Percentiles rank a stretch among this genome's conserved stretches.
Conservation (phyloP, 768 basidiomycete genomes). For the Lactifluus pinguis region DNA sequence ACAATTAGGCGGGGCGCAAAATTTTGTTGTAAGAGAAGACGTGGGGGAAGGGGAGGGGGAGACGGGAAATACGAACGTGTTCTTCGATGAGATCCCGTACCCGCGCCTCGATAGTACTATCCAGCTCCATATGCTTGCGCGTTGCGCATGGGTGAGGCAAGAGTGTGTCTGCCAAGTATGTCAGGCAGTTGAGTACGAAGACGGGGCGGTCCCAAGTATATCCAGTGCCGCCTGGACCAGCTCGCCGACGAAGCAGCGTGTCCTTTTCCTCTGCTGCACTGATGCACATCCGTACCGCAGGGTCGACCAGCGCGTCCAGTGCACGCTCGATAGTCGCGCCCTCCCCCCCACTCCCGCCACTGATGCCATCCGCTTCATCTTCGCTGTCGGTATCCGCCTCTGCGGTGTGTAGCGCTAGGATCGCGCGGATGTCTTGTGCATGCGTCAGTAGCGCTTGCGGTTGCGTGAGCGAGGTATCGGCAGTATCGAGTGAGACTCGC, state of each 20-base stretch:
- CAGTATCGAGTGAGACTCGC: too few relatives aligned
- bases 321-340: constrained; percentile 52
- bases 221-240: background rate
- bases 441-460: too few relatives aligned
- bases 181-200: constrained; percentile 80
- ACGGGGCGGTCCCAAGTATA: constrained; percentile 68
- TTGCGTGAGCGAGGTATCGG: too few relatives aligned
- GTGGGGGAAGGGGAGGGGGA: too few relatives aligned
- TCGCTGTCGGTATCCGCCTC: constrained; percentile 13
- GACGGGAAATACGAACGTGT: constrained; percentile 52
- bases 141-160: constrained; percentile 60
- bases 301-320: constrained; percentile 78
- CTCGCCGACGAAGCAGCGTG: constrained; percentile 46
- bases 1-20: background rate
- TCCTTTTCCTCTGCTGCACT: constrained; percentile 59
- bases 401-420: too few relatives aligned
- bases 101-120: constrained; percentile 49
- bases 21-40: constrained; percentile 6
- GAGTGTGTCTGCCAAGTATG: constrained; percentile 68
- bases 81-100: constrained; percentile 63
- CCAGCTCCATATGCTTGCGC: constrained; percentile 49
- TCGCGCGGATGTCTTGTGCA: too few relatives aligned
- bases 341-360: background rate
- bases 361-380: constrained; percentile 12
- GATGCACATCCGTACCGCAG: constrained; percentile 68